phyloP scores from a whole-genome alignment of 2,329 filamentous ascomycete species.

The Fusarium camptoceras region DNA sequence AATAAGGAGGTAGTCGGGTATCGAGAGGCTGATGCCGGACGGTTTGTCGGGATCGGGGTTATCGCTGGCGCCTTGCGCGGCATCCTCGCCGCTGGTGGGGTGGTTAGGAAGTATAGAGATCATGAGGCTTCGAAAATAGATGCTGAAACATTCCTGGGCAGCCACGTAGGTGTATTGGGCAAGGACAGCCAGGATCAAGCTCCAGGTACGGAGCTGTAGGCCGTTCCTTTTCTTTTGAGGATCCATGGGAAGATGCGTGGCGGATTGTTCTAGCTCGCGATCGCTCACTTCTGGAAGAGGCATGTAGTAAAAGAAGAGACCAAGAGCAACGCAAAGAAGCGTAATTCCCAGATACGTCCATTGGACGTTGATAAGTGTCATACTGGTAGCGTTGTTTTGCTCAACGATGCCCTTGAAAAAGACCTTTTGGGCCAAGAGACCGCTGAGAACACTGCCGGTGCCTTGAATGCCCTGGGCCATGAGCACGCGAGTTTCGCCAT shows the following conservation, averaged over 20 bases:
- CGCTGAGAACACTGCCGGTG: slow-evolving; percentile 78
- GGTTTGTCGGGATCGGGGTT: slow-evolving; percentile 52
- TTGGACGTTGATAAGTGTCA: slow-evolving; percentile 78
- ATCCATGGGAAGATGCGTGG: slow-evolving; percentile 62
- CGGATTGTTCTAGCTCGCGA: slow-evolving; percentile 63
- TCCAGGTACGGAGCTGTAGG: slow-evolving; percentile 65
- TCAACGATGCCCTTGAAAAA: slow-evolving; percentile 73
- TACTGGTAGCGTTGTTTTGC: slow-evolving; percentile 43
- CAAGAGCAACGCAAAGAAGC: slow-evolving; percentile 77
- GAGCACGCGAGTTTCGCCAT: slow-evolving; percentile 79
- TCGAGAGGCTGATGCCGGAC: slow-evolving; percentile 63
- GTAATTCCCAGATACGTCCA: slow-evolving; percentile 89
- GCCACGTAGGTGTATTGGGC: slow-evolving; percentile 85
- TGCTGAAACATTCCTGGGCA: slow-evolving; percentile 74
- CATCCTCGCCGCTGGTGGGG: slow-evolving; percentile 35
- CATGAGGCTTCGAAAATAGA: slow-evolving; percentile 69
- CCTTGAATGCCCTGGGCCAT: slow-evolving; percentile 82
- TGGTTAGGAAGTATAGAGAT: slow-evolving; percentile 53
- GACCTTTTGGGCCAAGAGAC: slow-evolving; percentile 77
- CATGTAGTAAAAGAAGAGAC: slow-evolving; percentile 76
- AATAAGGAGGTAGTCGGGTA: slow-evolving; percentile 76
- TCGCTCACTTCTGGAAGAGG: slow-evolving; percentile 72
- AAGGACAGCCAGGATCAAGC: slow-evolving; percentile 76
- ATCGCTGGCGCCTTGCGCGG: slow-evolving; percentile 39
- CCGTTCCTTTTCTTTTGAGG: slow-evolving; percentile 63